Percentiles rank a stretch among this genome's conserved stretches.
These are phyloP conservation scores for Micractinium sp. DNA, from an alignment of 139 green algal genomes.

Conservation along the genomic window DNA sequence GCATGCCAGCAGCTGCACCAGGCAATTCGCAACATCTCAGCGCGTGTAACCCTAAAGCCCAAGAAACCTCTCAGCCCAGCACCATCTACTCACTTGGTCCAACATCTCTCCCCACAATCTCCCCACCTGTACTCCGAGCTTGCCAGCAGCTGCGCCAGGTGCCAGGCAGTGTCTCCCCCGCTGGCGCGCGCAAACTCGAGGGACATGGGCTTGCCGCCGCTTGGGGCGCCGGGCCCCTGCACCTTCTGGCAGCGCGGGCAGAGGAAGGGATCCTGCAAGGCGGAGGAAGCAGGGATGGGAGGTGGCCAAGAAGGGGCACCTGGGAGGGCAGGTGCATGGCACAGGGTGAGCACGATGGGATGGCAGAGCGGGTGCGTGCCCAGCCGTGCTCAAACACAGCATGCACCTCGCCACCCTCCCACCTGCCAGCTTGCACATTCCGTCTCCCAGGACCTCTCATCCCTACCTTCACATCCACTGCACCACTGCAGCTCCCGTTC, in stretches of 20 bases:
- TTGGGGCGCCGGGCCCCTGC: neutral
- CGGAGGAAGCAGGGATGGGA: too few relatives aligned
- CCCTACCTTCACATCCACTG: neutral
- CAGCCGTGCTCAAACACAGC: neutral
- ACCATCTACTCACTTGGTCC: too few relatives aligned
- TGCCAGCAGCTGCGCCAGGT: slow-evolving; percentile 42
- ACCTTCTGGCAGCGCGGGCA: slow-evolving; percentile 60
- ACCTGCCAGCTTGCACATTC: neutral
- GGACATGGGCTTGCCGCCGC: slow-evolving; percentile 4
- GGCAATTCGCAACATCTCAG: too few relatives aligned
- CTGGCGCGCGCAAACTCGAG: neutral
- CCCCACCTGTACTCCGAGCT: slow-evolving; percentile 42
- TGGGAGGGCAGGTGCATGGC: neutral
- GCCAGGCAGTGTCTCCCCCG: slow-evolving; percentile 3
- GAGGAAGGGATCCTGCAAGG: slow-evolving; percentile 63
- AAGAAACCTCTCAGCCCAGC: too few relatives aligned
- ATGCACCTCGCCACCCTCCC: neutral
- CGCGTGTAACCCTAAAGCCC: too few relatives aligned
- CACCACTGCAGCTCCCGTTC: neutral
- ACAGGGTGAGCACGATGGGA: neutral
- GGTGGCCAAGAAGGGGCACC: neutral
- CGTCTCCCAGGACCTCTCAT: too few relatives aligned
- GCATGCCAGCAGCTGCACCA: too few relatives aligned
- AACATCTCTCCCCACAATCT: neutral
- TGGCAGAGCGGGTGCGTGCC: too few relatives aligned